Percentiles rank a stretch among this genome's conserved stretches.
phyloP scores from a whole-genome alignment of 129 eudicot genomes.

The Flaveria linearis region DNA sequence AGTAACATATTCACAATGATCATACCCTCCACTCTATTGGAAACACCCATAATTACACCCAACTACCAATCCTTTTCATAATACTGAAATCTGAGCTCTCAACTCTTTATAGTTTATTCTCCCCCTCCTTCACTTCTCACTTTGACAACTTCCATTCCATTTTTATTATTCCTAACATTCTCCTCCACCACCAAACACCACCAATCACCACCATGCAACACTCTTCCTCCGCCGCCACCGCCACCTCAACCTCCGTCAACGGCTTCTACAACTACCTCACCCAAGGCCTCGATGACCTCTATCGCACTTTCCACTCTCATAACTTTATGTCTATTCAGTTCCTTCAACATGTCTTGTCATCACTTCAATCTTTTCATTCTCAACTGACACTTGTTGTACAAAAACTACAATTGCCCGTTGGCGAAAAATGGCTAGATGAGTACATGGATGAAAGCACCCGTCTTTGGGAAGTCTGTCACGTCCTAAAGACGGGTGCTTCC shows the following conservation, averaged over 20 bases:
- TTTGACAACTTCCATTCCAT: conserved; percentile 35
- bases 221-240: conserved; percentile 16
- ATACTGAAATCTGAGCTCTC: conserved; percentile 44
- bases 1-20: conserved; percentile 61
- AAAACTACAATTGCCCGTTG: conserved; percentile 63
- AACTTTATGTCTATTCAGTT: conserved; percentile 73
- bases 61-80: conserved; percentile 55
- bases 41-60: conserved; percentile 76
- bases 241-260: conserved; percentile 51
- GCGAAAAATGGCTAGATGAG: conserved; percentile 76
- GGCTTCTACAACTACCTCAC: conserved; percentile 60
- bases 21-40: conserved; percentile 69
- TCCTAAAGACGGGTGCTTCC: conserved; percentile 52
- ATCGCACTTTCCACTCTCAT: conserved; percentile 45
- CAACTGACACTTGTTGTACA: conserved; percentile 61
- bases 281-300: conserved; percentile 59
- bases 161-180: background rate
- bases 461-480: conserved; percentile 73
- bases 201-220: conserved; percentile 1
- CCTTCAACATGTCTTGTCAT: conserved; percentile 57
- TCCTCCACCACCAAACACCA: background rate
- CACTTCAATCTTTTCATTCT: conserved; percentile 62
- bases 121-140: conserved; percentile 27
- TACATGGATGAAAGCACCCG: conserved; percentile 81
- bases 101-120: conserved; percentile 15